Conservation (phyloP, 495 filamentous ascomycete genomes). For the Penicillium odoratum region DNA sequence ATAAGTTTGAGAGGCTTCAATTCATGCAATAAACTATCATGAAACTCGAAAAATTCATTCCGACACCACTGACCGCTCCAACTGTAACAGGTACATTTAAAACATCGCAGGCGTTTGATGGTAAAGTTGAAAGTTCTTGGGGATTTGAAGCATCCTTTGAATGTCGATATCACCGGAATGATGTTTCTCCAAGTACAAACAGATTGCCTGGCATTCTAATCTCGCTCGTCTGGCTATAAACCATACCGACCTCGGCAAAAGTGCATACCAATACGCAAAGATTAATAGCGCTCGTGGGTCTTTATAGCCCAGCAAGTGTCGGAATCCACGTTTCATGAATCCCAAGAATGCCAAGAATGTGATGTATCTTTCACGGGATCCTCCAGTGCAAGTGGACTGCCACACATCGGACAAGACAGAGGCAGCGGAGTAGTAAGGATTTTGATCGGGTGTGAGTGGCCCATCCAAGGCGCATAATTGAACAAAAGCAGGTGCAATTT, state of each 20-base stretch:
- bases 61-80: background rate
- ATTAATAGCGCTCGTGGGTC: conserved; percentile 41
- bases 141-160: conserved; percentile 11
- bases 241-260: conserved; percentile 29
- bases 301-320: conserved; percentile 27
- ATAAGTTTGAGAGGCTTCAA: too few relatives aligned
- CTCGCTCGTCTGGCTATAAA: conserved; percentile 34
- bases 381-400: conserved; percentile 3
- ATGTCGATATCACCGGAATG: conserved; percentile 11
- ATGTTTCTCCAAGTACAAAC: conserved; percentile 31
- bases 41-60: too few relatives aligned
- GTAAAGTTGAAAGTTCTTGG: conserved; percentile 4
- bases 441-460: conserved; percentile 15
- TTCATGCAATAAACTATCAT: background rate
- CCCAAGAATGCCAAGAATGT: conserved; percentile 23
- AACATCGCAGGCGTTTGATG: background rate
- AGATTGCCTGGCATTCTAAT: conserved; percentile 44
- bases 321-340: conserved; percentile 19
- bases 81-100: background rate
- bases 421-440: conserved; percentile 34
- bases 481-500: conserved; percentile 16
- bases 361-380: conserved; percentile 16
- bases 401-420: conserved; percentile 26
- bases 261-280: conserved; percentile 40
- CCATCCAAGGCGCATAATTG: conserved; percentile 9